Base-by-base conservation (phyloP, 805 yeast species). In the Nakazawaea ambrosiae region DNA sequence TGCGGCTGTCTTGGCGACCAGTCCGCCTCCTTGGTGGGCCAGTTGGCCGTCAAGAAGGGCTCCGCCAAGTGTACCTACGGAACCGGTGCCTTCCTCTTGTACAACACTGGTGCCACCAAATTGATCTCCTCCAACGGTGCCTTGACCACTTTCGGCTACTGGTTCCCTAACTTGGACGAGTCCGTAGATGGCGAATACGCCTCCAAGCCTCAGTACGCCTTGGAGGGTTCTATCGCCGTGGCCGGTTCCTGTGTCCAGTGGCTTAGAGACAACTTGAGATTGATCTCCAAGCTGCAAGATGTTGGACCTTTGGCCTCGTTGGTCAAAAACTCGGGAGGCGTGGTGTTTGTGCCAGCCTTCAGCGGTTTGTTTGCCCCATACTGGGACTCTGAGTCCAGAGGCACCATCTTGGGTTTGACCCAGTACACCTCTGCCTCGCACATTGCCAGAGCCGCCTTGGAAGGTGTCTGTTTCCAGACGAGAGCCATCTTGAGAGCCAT, bases 21-120 rank as follows among this genome's bases (percentile, higher is more conserved):
- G 65, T 77, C 89, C 39, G 87, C 96, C 2, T 92, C 97, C 2
- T 61, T 90, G 43, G 95, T 88, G 34, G 97, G 97, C 26, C 96
- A 89, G 60, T 61, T 85, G 59, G 96, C 96, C 1, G 75, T 87
- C 50, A 69, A 74, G 45, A 70, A 75, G 31, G 96, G 96, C 39
- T 77, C 81, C 31, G 96, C 96, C 31, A 89, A 89, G 61, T 87
- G 95, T 68, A 89, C 97, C 9, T 89, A 88, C 53, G 97, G 97
- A 45, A 89, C 97, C 1, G 97, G 97, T 44, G 85, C 95, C 57
- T 89, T 89, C 68, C 61, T 89, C 44, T 67, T 90, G 45, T 86
- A 82, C 68, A 89, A 89, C 61, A 84, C 95, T 2, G 97, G 97
- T 41, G 59, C 65, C 31, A 60, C 67, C 36, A 81, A 86, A 42